Evolutionary conservation across 116 monocot genomes (phyloP), one percentile per base, ranked within the genome.

Genomic region (Phalaenopsis hybrid): DNA sequence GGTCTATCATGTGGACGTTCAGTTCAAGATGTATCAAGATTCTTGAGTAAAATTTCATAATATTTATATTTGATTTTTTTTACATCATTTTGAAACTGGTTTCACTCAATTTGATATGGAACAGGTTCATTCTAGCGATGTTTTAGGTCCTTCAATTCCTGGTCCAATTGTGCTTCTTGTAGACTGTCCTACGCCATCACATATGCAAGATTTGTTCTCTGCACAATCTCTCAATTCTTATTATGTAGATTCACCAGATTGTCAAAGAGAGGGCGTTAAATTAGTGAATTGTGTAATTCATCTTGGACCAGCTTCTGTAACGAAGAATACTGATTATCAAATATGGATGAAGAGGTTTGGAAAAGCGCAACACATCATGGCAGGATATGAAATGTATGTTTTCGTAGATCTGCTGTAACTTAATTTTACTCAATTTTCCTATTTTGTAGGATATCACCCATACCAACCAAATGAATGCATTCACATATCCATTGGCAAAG

Each of bases 361-460:
- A 43, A 37, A 51, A 46, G 82, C 92, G 37, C 88, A 95, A 55
- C 99, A 99, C 84, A 91, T 99, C 49, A 93, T 95, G 95, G 99
- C 99, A 82, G 99, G 99, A 67, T 94, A 99, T 90, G 99, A 93
- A 94, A 99, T 88, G 99, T 99, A 76, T 92, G 93, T 44, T 88
- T 85, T 82, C 69, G 25, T 7, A 23, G 63, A 21, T 7, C 15
- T 63, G 21, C 21, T 63, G 5, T 63, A 63, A 63, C 63, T 23
- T 63, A 6, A 9, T 63, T 61, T 61, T 15, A 2, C 45, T 57
- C 2, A 57, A 10, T 5, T 21, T 63, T 21, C 21, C 0, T 0
- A 21, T 20, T 63, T 55, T 63, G 21, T 8, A 21, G 21, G 63
- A 63, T 63, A 23, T 8, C 25, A 23, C 21, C 21, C 63, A 25